Conservation (phyloP, 2,329 filamentous ascomycete genomes). For the Diaporthe capsici region DNA sequence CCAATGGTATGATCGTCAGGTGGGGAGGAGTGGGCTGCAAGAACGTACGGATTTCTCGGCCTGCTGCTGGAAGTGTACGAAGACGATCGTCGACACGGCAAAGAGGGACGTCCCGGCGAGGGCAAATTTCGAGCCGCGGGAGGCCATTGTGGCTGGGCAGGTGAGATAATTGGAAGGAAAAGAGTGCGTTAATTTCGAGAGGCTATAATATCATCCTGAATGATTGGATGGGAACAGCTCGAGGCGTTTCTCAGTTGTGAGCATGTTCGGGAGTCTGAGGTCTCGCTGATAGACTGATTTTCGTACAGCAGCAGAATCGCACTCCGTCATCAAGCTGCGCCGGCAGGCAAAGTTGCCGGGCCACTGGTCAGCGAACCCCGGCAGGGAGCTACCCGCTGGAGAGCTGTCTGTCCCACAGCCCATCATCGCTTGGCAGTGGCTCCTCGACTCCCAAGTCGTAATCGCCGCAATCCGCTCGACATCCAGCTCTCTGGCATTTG, state of each 20-base stretch:
- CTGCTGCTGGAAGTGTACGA: slow-evolving; percentile 92
- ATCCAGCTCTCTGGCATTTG: neutral
- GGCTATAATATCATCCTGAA: slow-evolving; percentile 30
- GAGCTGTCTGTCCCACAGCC: slow-evolving; percentile 31
- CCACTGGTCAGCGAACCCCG: neutral
- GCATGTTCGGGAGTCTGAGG: neutral
- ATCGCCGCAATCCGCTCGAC: slow-evolving; percentile 23
- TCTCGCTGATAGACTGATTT: neutral
- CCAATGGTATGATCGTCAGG: slow-evolving; percentile 18
- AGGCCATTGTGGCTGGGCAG: slow-evolving; percentile 72
- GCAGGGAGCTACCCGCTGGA: slow-evolving; percentile 37
- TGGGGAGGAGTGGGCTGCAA: slow-evolving; percentile 41
- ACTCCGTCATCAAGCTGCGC: slow-evolving; percentile 32
- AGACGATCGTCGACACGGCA: slow-evolving; percentile 81
- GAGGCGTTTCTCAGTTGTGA: neutral
- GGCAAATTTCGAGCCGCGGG: slow-evolving; percentile 89
- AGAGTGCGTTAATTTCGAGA: neutral
- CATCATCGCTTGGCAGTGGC: slow-evolving; percentile 38
- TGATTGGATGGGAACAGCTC: neutral
- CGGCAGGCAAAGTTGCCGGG: slow-evolving; percentile 32
- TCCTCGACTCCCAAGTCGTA: slow-evolving; percentile 27
- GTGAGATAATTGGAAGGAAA: neutral
- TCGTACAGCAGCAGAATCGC: slow-evolving; percentile 1
- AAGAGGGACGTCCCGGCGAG: slow-evolving; percentile 83
- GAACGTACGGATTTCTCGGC: slow-evolving; percentile 82